Base-by-base conservation (phyloP, 768 basidiomycete species). In the Hypsizygus marmoreus region DNA sequence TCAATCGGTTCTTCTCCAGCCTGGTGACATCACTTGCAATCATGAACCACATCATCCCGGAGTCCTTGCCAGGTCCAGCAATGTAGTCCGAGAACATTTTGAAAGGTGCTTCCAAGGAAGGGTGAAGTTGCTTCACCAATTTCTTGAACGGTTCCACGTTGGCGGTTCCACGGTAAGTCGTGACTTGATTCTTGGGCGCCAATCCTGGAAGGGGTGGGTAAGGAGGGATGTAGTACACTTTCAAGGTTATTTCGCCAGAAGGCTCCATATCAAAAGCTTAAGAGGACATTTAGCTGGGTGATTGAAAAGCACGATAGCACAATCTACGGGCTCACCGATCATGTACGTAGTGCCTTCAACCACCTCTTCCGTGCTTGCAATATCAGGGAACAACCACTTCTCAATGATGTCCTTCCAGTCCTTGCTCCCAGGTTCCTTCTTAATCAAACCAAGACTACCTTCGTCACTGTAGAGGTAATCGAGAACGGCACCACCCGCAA, bases 201-300 rank as follows among this genome's bases (percentile, higher is more conserved):
- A 43, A 33, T 3, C 43, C 49, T 6, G 53, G 49, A 20, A 26
- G 33, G 4, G 53, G 36, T 5, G 38, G 31, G 30, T 47, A 38
- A 12, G 53, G 53, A 33, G 53, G 53, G 25, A 55, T 39, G 42
- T 47, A 51, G 43, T 55, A 55, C 30, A 40, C 36, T 35, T 55
- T 55, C 19, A 55, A 33, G 29, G 43, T 55, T 20, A 55, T 55
- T 9, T 39, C 32, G 5, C 53, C 53, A 4, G 53, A 49, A 8
- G 52, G 52, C 16, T 53, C 48, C 39, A 53, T 30, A 23, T 53
- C 52, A 19, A 53, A 53, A 23, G 47, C 49, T 54, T 16, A 32
- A 17, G 4, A 30, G 13, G 20, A 38, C 41, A 19, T 34, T 23
- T n/a, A 30, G 29, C 16, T 28, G n/a, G n/a, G n/a, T n/a, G 10